Conservation (phyloP, 2,329 filamentous ascomycete species). For the Gnomoniopsis sp. region DNA sequence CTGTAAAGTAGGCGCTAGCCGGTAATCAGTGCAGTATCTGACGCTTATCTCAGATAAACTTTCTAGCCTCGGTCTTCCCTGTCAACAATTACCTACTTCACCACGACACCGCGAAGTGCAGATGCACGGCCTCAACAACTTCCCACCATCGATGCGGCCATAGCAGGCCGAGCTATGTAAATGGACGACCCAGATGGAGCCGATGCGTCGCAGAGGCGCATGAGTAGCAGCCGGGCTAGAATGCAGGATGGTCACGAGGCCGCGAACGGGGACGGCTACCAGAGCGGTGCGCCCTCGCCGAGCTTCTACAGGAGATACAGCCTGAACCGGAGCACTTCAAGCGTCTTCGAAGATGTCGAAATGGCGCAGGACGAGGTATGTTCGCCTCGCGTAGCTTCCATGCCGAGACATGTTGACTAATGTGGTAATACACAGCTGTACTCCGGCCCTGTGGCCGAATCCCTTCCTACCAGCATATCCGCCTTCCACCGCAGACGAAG, state of each 20-base stretch:
- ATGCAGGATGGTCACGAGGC: constrained; percentile 15
- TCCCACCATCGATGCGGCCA: neutral
- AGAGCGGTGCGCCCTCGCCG: constrained; percentile 19
- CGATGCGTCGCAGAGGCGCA: constrained; percentile 7
- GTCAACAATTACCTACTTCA: no score
- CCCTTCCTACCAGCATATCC: constrained; percentile 89
- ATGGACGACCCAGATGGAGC: constrained; percentile 15
- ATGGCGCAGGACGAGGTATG: constrained; percentile 94
- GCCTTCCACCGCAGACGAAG: constrained; percentile 77
- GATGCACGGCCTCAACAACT: neutral
- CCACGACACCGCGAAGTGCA: neutral
- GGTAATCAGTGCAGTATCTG: no score
- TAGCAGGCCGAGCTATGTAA: neutral
- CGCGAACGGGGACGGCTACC: constrained; percentile 22
- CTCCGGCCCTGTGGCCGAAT: constrained; percentile 90
- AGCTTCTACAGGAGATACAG: constrained; percentile 61
- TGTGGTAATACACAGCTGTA: constrained; percentile 57
- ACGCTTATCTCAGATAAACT: no score
- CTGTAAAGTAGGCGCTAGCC: no score
- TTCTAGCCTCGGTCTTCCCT: no score
- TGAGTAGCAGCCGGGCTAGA: neutral
- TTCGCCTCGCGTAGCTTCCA: neutral
- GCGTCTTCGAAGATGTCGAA: constrained; percentile 92
- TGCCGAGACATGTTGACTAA: neutral
- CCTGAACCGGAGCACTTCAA: constrained; percentile 71